Conservation (phyloP, 2,329 filamentous ascomycete species). For the Metarhizium album region DNA sequence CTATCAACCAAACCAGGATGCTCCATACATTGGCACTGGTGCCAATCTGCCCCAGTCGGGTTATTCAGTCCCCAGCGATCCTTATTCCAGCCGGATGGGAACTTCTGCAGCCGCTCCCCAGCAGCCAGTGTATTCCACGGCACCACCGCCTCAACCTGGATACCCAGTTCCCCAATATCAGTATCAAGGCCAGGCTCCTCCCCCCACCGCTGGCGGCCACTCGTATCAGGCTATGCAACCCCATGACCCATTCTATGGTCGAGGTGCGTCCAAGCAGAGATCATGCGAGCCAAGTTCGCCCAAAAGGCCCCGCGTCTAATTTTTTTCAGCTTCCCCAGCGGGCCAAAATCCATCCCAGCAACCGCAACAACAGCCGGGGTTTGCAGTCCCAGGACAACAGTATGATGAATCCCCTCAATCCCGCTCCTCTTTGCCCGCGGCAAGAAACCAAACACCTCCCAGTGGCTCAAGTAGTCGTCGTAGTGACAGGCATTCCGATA, state of each 20-base stretch:
- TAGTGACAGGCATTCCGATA: conserved; percentile 31
- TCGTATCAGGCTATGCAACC: conserved; percentile 28
- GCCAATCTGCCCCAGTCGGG: conserved; percentile 22
- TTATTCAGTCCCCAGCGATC: conserved; percentile 15
- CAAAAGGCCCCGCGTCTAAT: conserved; percentile 25
- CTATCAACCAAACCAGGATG: conserved; percentile 20
- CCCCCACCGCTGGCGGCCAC: conserved; percentile 14
- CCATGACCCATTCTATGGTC: conserved; percentile 44
- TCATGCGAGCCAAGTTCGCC: conserved; percentile 7
- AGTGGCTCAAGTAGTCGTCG: conserved; percentile 27
- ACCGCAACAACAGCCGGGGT: conserved; percentile 23
- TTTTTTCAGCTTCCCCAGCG: conserved; percentile 43
- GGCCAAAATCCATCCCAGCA: conserved; percentile 25
- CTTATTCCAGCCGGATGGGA: conserved; percentile 21
- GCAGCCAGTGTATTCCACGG: conserved; percentile 22
- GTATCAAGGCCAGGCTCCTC: conserved; percentile 26
- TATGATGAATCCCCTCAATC: conserved; percentile 37
- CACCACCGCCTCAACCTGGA: conserved; percentile 19
- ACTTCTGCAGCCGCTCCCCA: conserved; percentile 19
- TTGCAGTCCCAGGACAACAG: conserved; percentile 35
- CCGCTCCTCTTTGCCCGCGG: conserved; percentile 25
- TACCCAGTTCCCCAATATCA: conserved; percentile 23
- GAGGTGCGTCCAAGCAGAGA: conserved; percentile 41
- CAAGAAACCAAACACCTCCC: conserved; percentile 28
- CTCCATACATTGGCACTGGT: conserved; percentile 25